phyloP scores from a whole-genome alignment of 2,329 filamentous ascomycete species.

The Diaporthe velutina region DNA sequence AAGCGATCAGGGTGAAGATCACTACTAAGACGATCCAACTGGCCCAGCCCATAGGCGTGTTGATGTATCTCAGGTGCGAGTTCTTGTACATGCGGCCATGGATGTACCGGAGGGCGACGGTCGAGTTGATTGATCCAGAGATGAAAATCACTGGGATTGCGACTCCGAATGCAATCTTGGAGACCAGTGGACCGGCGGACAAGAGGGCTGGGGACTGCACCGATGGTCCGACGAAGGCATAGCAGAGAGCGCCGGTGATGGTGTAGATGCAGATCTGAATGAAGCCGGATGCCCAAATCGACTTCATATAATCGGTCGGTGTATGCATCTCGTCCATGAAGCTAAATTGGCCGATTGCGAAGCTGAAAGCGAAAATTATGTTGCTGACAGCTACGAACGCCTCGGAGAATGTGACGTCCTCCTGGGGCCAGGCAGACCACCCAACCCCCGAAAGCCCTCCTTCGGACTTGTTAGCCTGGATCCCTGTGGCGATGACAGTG shows the following conservation, averaged over 20 bases:
- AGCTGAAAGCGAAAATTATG: slow-evolving; percentile 79
- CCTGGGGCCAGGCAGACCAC: slow-evolving; percentile 62
- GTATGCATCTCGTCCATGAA: slow-evolving; percentile 69
- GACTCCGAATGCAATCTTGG: slow-evolving; percentile 78
- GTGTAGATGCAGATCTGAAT: slow-evolving; percentile 76
- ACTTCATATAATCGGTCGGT: slow-evolving; percentile 61
- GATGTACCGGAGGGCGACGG: slow-evolving; percentile 60
- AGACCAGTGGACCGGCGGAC: slow-evolving; percentile 69
- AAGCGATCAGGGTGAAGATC: slow-evolving; percentile 72
- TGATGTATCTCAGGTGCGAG: slow-evolving; percentile 59
- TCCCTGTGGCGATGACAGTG: slow-evolving; percentile 75
- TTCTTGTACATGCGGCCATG: slow-evolving; percentile 60
- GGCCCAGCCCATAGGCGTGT: slow-evolving; percentile 62
- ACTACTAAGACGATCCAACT: slow-evolving; percentile 71
- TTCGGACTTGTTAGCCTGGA: slow-evolving; percentile 49
- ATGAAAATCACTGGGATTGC: slow-evolving; percentile 81
- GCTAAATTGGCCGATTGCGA: slow-evolving; percentile 64
- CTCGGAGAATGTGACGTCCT: slow-evolving; percentile 61
- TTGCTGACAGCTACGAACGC: slow-evolving; percentile 75
- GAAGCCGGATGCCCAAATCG: slow-evolving; percentile 72
- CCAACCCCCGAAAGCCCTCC: slow-evolving; percentile 45
- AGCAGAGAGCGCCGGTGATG: slow-evolving; percentile 75
- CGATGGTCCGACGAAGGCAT: slow-evolving; percentile 74
- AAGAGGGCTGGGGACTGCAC: slow-evolving; percentile 78
- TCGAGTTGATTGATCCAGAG: slow-evolving; percentile 77